phyloP scores from a whole-genome alignment of 1,139 yeast genomes.

The Candida sanyaensis region DNA sequence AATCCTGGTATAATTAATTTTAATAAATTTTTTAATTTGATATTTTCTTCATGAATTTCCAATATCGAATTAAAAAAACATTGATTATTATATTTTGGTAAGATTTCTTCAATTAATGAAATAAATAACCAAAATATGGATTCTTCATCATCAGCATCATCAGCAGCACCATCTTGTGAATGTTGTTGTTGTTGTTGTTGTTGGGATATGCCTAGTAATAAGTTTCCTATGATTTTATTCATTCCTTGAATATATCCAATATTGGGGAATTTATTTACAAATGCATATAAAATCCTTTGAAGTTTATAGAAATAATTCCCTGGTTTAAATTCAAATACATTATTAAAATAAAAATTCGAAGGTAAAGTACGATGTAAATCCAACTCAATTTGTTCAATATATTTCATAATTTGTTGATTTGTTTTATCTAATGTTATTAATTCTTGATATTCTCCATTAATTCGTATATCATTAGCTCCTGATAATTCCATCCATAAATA shows the following conservation, averaged over 20 bases:
- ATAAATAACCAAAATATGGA: slow-evolving; percentile 61
- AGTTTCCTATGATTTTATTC: slow-evolving; percentile 60
- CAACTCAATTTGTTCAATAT: slow-evolving; percentile 53
- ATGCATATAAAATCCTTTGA: slow-evolving; percentile 53
- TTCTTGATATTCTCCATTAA: slow-evolving; percentile 53
- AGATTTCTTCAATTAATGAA: slow-evolving; percentile 51
- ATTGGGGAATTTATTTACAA: slow-evolving; percentile 48
- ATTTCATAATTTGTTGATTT: slow-evolving; percentile 21
- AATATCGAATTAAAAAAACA: slow-evolving; percentile 34
- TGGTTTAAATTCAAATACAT: slow-evolving; percentile 39
- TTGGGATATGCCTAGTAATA: slow-evolving; percentile 30
- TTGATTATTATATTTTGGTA: slow-evolving; percentile 37
- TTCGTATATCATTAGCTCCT: slow-evolving; percentile 48
- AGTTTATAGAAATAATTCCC: slow-evolving; percentile 57
- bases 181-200: not conserved
- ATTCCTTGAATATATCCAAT: slow-evolving; percentile 66
- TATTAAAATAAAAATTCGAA: slow-evolving; percentile 51
- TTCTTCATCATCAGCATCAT: slow-evolving; percentile 46
- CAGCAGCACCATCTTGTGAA: not conserved
- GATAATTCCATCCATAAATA: slow-evolving; percentile 57
- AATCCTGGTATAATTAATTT: slow-evolving; percentile 36
- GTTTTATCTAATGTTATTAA: slow-evolving; percentile 13
- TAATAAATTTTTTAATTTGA: slow-evolving; percentile 22
- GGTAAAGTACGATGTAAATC: slow-evolving; percentile 62
- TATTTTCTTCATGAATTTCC: slow-evolving; percentile 41